These are phyloP conservation scores for Pseudopithomyces chartarum DNA, from an alignment of 2,329 filamentous ascomycete species.

Conservation along the genomic window DNA sequence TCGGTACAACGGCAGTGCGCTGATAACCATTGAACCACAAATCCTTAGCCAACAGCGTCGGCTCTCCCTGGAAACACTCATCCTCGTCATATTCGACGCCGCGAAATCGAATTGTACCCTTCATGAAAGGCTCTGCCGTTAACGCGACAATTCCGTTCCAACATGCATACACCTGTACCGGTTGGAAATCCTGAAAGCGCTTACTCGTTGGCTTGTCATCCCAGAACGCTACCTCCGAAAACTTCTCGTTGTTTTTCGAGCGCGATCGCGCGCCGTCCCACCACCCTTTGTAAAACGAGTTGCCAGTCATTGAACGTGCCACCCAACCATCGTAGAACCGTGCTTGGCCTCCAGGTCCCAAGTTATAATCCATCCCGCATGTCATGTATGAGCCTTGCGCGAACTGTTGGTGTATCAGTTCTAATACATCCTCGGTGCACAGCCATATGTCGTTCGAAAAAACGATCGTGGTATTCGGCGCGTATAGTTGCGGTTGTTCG, in stretches of 20 bases:
- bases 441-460: conserved; percentile 82
- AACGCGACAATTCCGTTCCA: conserved; percentile 2
- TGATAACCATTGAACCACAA: not conserved
- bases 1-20: not conserved
- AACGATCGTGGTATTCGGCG: conserved; percentile 86
- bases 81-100: not conserved
- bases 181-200: conserved; percentile 45
- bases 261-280: not conserved
- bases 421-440: conserved; percentile 60
- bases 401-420: conserved; percentile 57
- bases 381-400: conserved; percentile 59
- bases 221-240: conserved; percentile 32
- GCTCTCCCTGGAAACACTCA: conserved; percentile 3
- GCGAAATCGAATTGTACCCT: not conserved
- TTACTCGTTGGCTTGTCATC: conserved; percentile 48
- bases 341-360: conserved; percentile 41
- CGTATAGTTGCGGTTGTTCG: conserved; percentile 78
- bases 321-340: conserved; percentile 66
- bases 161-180: conserved; percentile 25
- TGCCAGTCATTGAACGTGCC: conserved; percentile 57
- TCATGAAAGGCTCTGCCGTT: not conserved
- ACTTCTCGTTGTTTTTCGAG: not conserved
- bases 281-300: conserved; percentile 57
- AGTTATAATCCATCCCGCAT: conserved; percentile 65
- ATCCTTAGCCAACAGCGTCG: not conserved